Base-by-base conservation (phyloP, 208 protist species). In the Leishmania turanica region DNA sequence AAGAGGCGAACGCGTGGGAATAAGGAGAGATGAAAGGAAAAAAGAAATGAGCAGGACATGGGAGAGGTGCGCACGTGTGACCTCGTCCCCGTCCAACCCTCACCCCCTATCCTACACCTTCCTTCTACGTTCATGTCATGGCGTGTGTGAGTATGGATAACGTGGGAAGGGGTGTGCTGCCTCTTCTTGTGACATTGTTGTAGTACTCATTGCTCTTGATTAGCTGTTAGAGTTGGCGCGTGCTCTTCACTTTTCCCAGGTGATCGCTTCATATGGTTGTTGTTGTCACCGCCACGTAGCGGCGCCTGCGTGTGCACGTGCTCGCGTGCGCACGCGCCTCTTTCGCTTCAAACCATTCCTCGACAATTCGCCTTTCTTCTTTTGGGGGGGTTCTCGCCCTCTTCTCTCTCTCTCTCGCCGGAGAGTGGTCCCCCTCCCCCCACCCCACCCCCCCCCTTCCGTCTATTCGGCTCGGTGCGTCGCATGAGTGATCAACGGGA, bases 401-500 rank as follows among this genome's bases (percentile, higher is more conserved):
- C 49, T 17, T 47, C n/a, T 13, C n/a, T 9, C 19, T 19, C 49
- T 60, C 51, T 62, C 71, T 51, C 42, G 13, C 66, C 34, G 11
- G 45, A 31, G 34, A 34, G 45, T 21, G 19, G 69, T 8, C 51
- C 51, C 42, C 4, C 42, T 19, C 45, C 42, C 27, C 71, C 45
- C 40, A 34, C 34, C 34, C 45, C 72, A 27, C 42, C 45, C 72
- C 45, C 72, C 45, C 42, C 45, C 72, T 76, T 77, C 74, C 74
- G 74, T 77, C 53, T 49, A 15, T 77, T 65, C 56, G 74, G 74
- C 34, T 77, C 74, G 74, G 74, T 66, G 74, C 74, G 54, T 77
- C 74, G 74, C 56, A 40, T 65, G 37, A 42, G 68, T 49, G 68
- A 69, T 24, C 64, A 24, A 45, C 45, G 40, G 34, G 7, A 72